Percentiles rank a stretch among this genome's conserved stretches.
Evolutionary conservation across 805 yeast genomes (phyloP).

Genomic region (Priceomyces castillae): DNA sequence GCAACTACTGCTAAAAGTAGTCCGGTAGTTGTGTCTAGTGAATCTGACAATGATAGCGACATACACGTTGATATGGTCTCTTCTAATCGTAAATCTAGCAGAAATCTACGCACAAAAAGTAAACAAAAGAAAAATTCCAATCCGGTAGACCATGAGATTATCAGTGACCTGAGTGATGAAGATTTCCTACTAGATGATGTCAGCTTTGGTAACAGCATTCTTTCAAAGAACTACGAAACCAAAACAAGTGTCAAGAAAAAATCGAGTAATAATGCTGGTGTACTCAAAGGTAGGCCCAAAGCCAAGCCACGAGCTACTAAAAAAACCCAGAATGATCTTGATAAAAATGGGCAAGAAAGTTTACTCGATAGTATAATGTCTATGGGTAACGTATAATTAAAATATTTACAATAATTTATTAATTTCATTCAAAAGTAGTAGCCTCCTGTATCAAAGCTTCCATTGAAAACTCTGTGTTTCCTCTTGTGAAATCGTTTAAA

Average conservation of each 20-base stretch:
- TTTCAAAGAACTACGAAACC: background rate
- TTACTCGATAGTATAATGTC: constrained; percentile 8
- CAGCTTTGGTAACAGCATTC: too few species aligned
- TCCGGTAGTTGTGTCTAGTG: constrained; percentile 3
- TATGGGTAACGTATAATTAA: constrained; percentile 2
- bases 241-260: background rate
- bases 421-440: constrained; percentile 57
- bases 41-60: constrained; percentile 8
- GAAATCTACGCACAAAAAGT: background rate
- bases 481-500: constrained; percentile 66
- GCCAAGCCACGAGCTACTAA: background rate
- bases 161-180: background rate
- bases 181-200: background rate
- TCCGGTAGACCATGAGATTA: constrained; percentile 1
- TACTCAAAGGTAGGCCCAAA: background rate
- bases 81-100: too few species aligned
- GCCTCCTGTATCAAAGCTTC: constrained; percentile 70
- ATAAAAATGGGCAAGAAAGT: constrained; percentile 5
- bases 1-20: background rate
- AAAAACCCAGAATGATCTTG: background rate
- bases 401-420: background rate
- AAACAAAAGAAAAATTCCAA: background rate
- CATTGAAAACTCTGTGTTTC: constrained; percentile 61
- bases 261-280: too few species aligned
- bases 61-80: constrained; percentile 3